Evolutionary conservation across 495 filamentous ascomycete genomes (phyloP), one percentile per base, ranked within the genome.

Genomic region (Aspergillus nanangensis): DNA sequence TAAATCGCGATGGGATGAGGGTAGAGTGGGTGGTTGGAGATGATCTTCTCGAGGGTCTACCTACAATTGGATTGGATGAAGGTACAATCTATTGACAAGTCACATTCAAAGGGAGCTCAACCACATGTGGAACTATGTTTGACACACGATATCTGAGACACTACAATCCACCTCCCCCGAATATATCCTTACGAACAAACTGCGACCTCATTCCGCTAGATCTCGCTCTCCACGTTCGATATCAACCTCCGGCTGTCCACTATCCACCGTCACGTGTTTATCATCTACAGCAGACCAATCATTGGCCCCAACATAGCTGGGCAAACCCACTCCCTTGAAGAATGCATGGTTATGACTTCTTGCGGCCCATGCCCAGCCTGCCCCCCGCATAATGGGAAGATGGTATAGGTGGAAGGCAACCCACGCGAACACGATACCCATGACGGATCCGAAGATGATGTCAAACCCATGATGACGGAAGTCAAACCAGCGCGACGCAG

Each of bases 1-100:
- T 43, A 92, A 86, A 65, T 87, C 88, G 52, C 72, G 92, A 57
- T 96, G 92, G 92, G 90, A 96, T 71, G 91, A 95, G 64, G 89
- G 91, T 20, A 77, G 91, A 47, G 90, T 95, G 44, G 90, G 91
- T 1, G 91, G 91, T 0, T 96, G 91, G 91, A 76, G 91, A 46
- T 95, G 74, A 83, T 39, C 2, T 17, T 1, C 33, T 34, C 10
- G 27, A 10, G 25, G 13, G 7, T 20, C n/a, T 41, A 14, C 27
- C 8, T 27, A 8, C 20, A 10, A n/a, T 43, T 22, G 10, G 20
- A 21, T 14, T 22, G 4, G 15, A 2, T 1, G 1, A n/a, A 25
- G 14, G 17, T 22, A 18, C 14, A 44, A 36, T 14, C 15, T 15
- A 17, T 36, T 36, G n/a, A 36, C 33, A 36, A 17, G 20, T 34